Conservation (phyloP, 2,329 filamentous ascomycete genomes). For the Chalaropsis ovoidea region DNA sequence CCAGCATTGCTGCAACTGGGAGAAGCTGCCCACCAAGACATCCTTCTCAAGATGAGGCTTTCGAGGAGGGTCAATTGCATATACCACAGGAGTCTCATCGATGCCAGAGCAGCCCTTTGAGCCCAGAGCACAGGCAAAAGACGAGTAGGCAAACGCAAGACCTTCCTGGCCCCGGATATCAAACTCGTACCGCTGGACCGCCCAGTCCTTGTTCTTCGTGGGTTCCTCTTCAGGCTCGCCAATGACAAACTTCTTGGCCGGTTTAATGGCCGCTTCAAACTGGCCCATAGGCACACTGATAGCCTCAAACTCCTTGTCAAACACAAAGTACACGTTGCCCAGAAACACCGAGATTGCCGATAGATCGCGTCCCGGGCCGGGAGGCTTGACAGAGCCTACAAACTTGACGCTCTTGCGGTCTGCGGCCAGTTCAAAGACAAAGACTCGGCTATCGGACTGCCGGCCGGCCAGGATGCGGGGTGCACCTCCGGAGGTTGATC, state of each 20-base stretch:
- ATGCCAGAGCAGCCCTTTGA: conserved; percentile 17
- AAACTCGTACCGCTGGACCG: conserved; percentile 18
- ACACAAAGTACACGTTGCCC: conserved; percentile 23
- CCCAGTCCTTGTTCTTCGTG: conserved; percentile 13
- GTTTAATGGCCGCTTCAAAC: conserved; percentile 18
- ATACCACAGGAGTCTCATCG: conserved; percentile 22
- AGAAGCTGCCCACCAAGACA: conserved; percentile 21
- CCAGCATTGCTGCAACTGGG: conserved; percentile 20
- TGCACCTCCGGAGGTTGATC: not conserved
- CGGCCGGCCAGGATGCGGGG: conserved; percentile 20
- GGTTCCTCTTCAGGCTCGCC: not conserved
- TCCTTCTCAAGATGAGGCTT: conserved; percentile 22
- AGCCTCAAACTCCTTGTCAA: conserved; percentile 21
- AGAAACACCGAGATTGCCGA: conserved; percentile 23
- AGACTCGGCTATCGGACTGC: conserved; percentile 21
- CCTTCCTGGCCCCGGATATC: conserved; percentile 22
- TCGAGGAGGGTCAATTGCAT: conserved; percentile 25
- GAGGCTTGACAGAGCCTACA: conserved; percentile 20
- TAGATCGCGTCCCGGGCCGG: conserved; percentile 22
- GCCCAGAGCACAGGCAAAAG: conserved; percentile 21
- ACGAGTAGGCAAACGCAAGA: conserved; percentile 24
- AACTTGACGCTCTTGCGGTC: conserved; percentile 17
- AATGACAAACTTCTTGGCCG: not conserved
- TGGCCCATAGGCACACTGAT: conserved; percentile 20
- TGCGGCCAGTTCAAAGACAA: conserved; percentile 21